Conservation (phyloP, 1,284 basidiomycete species). For the Cryptococcus sp. region DNA sequence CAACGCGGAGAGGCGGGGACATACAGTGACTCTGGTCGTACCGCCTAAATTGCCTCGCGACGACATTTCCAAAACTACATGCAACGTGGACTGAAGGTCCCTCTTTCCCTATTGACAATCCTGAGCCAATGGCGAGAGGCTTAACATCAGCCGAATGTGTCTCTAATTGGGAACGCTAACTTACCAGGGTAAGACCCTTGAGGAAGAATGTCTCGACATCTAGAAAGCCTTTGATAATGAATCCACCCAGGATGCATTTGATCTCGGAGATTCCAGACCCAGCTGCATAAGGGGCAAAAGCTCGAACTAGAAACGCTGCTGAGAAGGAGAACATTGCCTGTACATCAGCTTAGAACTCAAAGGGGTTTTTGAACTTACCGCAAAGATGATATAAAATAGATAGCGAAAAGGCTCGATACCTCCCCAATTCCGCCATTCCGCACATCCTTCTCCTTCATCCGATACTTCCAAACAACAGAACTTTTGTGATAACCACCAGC, state of each 20-base stretch:
- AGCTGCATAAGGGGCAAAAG: constrained; percentile 89
- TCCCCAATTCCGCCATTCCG: constrained; percentile 93
- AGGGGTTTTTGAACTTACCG: constrained; percentile 57
- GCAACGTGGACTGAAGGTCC: constrained; percentile 98
- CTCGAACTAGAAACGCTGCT: constrained; percentile 81
- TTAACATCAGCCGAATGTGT: constrained; percentile 61
- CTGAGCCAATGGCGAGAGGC: constrained; percentile 97
- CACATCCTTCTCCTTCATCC: constrained; percentile 73
- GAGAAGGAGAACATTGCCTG: constrained; percentile 74
- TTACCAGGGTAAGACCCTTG: constrained; percentile 84
- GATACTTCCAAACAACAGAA: constrained; percentile 86
- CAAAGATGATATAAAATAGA: constrained; percentile 81
- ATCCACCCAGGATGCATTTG: constrained; percentile 96
- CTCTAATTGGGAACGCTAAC: constrained; percentile 34
- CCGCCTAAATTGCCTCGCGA: constrained; percentile 73
- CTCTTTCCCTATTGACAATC: constrained; percentile 96
- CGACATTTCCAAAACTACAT: constrained; percentile 84
- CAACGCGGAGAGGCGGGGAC: constrained; percentile 23
- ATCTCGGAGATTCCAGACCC: constrained; percentile 99
- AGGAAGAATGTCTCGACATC: constrained; percentile 83
- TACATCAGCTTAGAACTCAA: neutral
- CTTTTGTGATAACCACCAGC: constrained; percentile 97
- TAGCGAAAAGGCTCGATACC: constrained; percentile 68
- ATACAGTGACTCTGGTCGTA: constrained; percentile 84
- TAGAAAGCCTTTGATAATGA: constrained; percentile 93